These are phyloP conservation scores for Citrus australasica DNA, from an alignment of 345 rosid genomes.

Conservation along the genomic window DNA sequence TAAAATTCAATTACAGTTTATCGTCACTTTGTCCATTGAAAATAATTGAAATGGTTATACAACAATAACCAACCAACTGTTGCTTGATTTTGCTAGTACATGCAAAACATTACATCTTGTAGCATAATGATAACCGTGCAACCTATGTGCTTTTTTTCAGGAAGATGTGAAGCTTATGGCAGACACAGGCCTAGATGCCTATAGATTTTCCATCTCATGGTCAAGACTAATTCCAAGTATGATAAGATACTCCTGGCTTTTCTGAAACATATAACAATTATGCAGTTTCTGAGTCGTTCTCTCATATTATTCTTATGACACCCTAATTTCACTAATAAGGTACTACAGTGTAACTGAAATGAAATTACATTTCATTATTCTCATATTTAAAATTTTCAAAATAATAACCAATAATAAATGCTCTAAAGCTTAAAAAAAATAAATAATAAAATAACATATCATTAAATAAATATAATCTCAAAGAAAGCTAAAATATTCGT, in stretches of 20 bases:
- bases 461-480: no score
- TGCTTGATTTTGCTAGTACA: not conserved
- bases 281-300: not conserved
- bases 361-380: no score
- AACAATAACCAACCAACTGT: not conserved
- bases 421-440: no score
- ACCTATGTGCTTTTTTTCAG: constrained; percentile 24
- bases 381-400: no score
- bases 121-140: not conserved
- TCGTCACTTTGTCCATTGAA: not conserved
- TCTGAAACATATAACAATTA: not conserved
- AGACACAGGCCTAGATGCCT: constrained; percentile 62
- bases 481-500: no score
- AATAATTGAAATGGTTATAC: not conserved
- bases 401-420: no score
- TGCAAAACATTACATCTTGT: not conserved
- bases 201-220: constrained; percentile 82
- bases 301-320: not conserved
- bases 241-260: not conserved
- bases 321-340: no score
- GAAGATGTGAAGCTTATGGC: constrained; percentile 82
- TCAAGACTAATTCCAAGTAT: constrained; percentile 74
- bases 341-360: no score
- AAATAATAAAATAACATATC: no score
- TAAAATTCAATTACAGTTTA: not conserved